Evolutionary conservation across 352 stramenopile genomes (phyloP).

Genomic region (Pythium apleroticum): DNA sequence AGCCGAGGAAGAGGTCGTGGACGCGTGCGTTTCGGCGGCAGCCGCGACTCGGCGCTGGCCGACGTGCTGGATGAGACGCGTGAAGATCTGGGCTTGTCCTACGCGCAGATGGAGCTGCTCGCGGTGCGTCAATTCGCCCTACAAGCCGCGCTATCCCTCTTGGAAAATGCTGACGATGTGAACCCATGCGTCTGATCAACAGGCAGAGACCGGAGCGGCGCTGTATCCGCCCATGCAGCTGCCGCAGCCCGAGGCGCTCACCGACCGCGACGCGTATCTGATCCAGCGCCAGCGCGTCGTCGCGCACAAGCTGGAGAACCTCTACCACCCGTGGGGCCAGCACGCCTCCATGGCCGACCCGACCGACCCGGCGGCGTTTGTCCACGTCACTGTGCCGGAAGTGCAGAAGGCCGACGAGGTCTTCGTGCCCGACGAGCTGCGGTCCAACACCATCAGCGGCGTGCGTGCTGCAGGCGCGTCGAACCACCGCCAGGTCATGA

Average conservation of each 20-base stretch:
- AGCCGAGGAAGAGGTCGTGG: slow-evolving; percentile 62
- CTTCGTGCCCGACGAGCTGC: slow-evolving; percentile 64
- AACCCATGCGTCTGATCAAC: slow-evolving; percentile 1
- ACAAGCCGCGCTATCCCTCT: background rate
- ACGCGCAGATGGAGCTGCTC: slow-evolving; percentile 70
- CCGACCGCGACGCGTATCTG: slow-evolving; percentile 59
- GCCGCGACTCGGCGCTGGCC: slow-evolving; percentile 59
- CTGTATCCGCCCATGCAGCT: slow-evolving; percentile 66
- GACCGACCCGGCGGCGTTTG: slow-evolving; percentile 43
- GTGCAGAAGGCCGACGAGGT: slow-evolving; percentile 52
- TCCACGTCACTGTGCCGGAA: slow-evolving; percentile 66
- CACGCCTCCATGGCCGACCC: slow-evolving; percentile 32
- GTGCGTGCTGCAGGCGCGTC: slow-evolving; percentile 27
- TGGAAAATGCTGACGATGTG: background rate
- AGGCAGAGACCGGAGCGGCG: slow-evolving; percentile 47
- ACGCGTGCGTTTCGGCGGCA: slow-evolving; percentile 73
- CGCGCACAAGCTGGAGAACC: slow-evolving; percentile 63
- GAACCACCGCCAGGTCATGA: slow-evolving; percentile 47
- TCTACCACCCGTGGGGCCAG: slow-evolving; percentile 64
- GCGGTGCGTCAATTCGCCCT: slow-evolving; percentile 36
- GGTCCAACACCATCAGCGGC: slow-evolving; percentile 55
- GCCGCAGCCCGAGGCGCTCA: slow-evolving; percentile 57
- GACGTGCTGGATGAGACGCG: slow-evolving; percentile 74
- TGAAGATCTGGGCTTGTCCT: slow-evolving; percentile 64
- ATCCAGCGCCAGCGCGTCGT: slow-evolving; percentile 69